These are phyloP conservation scores for Penicillium sp. DNA, from an alignment of 2,329 filamentous ascomycete species.

Conservation along the genomic window DNA sequence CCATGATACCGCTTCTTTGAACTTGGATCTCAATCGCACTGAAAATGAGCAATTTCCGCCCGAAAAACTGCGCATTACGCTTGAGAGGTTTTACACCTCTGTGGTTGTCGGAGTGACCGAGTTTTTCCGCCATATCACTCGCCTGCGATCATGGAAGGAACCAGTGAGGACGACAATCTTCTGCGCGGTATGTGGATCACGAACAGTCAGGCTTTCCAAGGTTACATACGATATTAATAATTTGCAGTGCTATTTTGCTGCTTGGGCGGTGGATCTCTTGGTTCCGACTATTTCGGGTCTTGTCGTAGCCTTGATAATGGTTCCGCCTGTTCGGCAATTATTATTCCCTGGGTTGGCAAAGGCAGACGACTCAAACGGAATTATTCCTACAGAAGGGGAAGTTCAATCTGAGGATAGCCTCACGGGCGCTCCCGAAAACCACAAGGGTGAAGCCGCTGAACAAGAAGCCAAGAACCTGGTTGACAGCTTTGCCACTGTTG, in stretches of 20 bases:
- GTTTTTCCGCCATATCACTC: slow-evolving; percentile 68
- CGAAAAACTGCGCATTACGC: slow-evolving; percentile 72
- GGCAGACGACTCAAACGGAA: slow-evolving; percentile 55
- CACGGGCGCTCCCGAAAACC: slow-evolving; percentile 75
- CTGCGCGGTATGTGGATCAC: slow-evolving; percentile 44
- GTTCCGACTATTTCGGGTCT: slow-evolving; percentile 58
- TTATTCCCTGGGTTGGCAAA: slow-evolving; percentile 72
- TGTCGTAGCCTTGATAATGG: slow-evolving; percentile 64
- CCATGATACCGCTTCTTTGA: slow-evolving; percentile 56
- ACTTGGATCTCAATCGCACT: slow-evolving; percentile 74
- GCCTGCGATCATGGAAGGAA: slow-evolving; percentile 78
- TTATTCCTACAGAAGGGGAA: slow-evolving; percentile 60
- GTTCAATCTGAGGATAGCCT: slow-evolving; percentile 73
- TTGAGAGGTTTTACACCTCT: slow-evolving; percentile 80
- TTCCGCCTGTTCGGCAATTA: slow-evolving; percentile 57
- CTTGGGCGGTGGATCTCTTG: slow-evolving; percentile 72
- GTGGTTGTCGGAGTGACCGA: slow-evolving; percentile 66
- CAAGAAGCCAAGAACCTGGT: slow-evolving; percentile 79
- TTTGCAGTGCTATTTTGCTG: slow-evolving; percentile 53
- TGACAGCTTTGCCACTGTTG: slow-evolving; percentile 68
- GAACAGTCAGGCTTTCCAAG: no score
- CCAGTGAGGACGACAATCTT: slow-evolving; percentile 65
- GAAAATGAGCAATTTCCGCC: slow-evolving; percentile 81
- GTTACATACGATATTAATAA: background rate
- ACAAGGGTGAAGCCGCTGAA: slow-evolving; percentile 80